A percentile compares a stretch with the other conserved stretches of the same genome.
Evolutionary conservation across 1,284 basidiomycete species (phyloP).

Genomic region (Trichosporon coremiiforme): DNA sequence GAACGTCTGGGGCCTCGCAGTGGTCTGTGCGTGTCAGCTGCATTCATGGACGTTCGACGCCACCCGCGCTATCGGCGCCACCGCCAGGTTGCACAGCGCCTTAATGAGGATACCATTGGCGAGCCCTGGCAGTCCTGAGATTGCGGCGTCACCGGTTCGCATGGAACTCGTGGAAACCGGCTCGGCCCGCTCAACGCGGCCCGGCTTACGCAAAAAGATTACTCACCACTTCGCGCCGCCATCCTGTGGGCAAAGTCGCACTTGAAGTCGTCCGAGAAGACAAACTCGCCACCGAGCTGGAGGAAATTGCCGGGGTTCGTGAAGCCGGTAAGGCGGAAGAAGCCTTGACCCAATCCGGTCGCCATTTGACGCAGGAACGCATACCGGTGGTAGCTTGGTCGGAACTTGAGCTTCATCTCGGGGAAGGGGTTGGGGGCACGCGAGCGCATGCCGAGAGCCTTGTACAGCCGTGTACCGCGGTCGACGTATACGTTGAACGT

Average conservation of each 20-base stretch:
- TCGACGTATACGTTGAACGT: constrained; percentile 56
- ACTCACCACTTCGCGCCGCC: constrained; percentile 52
- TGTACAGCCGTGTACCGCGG: constrained; percentile 45
- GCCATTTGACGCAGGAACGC: constrained; percentile 22
- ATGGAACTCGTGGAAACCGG: background rate
- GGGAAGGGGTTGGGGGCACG: constrained; percentile 20
- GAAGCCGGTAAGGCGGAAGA: constrained; percentile 23
- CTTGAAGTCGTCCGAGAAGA: constrained; percentile 40
- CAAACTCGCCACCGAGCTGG: constrained; percentile 56
- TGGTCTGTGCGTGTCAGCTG: constrained; percentile 25
- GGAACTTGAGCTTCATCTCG: constrained; percentile 21
- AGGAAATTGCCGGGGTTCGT: constrained; percentile 50
- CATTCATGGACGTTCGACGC: background rate
- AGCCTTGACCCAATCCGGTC: constrained; percentile 20
- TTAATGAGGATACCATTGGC: background rate
- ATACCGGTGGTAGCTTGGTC: constrained; percentile 24
- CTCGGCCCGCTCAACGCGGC: too few relatives aligned
- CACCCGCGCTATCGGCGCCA: constrained; percentile 7
- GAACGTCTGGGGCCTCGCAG: constrained; percentile 27
- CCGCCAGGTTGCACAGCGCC: background rate
- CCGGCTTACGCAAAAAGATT: background rate
- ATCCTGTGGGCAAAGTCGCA: constrained; percentile 56
- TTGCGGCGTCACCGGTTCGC: background rate
- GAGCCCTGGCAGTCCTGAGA: background rate
- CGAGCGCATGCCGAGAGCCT: constrained; percentile 47